Evolutionary conservation across 1,284 basidiomycete species (phyloP), one percentile per base, ranked within the genome.

Genomic region (Cryptococcus depauperatus): DNA sequence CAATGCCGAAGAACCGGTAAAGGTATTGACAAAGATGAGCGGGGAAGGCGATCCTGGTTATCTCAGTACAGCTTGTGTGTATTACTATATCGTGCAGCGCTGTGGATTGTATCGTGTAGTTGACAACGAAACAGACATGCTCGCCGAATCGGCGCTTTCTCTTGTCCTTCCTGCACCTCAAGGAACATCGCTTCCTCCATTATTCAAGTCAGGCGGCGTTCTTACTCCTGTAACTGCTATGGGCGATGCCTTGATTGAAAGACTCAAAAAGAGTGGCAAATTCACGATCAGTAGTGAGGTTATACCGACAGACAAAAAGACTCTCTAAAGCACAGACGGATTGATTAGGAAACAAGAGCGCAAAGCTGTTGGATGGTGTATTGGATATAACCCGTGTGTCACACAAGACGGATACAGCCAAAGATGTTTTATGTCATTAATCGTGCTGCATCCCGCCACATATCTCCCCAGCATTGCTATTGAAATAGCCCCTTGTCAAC

Each of bases 1-100:
- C 7, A 8, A 19, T 22, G 35, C 8, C 35, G 13, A 30, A 3
- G 58, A 70, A 3, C 74, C 75, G 4, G 70, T 75, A 16, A 69
- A 78, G n/a, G 72, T 76, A 40, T 77, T 83, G 25, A 80, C 82
- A 52, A 80, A 76, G 1, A 75, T 77, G 28, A 68, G 81, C 42
- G 82, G 79, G 1, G 73, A 79, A 35, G 85, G 85, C n/a, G 85
- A 90, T 60, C 84, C 85, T 4, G 85, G 87, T 3, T 89, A 90
- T 66, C 64, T 77, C 14, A 69, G 81, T 29, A 82, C 85, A 1
- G 74, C 82, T 5, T 69, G 82, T 83, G 56, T 51, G 69, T 61
- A 7, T 23, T 16, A n/a, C 23, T 26, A 23, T 30, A n/a, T n/a
- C n/a, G n/a, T n/a, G n/a, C n/a, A n/a, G n/a, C n/a, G n/a, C n/a